Percentiles rank a stretch among this genome's conserved stretches.
These are phyloP conservation scores for Aspergillus ochraceoroseus DNA, from an alignment of 2,329 filamentous ascomycete genomes.

Conservation along the genomic window DNA sequence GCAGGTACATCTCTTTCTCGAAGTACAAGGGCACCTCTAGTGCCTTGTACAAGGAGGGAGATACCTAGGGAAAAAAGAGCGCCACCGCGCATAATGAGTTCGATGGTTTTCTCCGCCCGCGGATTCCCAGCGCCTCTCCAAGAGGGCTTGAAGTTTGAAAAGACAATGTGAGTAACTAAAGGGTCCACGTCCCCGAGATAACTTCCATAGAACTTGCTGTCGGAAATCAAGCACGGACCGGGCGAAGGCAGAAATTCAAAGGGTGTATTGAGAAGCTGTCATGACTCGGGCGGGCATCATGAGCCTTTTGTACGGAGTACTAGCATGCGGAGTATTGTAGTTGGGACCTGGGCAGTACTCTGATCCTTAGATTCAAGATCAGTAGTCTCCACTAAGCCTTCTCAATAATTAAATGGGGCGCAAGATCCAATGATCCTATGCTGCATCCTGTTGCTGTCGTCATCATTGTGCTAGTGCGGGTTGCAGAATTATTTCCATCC, in stretches of 20 bases:
- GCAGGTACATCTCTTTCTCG: conserved; percentile 37
- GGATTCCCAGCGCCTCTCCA: too few species aligned
- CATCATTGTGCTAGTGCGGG: conserved; percentile 7
- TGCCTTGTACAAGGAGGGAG: conserved; percentile 17
- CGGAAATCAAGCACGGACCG: too few species aligned
- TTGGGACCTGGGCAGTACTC: too few species aligned
- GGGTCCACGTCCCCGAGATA: too few species aligned
- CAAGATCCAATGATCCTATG: conserved; percentile 3
- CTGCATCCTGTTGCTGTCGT: conserved; percentile 10
- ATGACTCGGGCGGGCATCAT: conserved; percentile 2
- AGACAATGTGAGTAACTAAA: too few species aligned
- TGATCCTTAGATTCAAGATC: not conserved
- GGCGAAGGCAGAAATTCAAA: too few species aligned
- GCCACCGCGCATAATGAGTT: conserved; percentile 8
- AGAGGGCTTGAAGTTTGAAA: too few species aligned
- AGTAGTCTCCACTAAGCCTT: not conserved
- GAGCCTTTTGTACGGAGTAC: conserved; percentile 8
- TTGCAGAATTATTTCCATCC: not conserved
- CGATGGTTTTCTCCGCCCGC: too few species aligned
- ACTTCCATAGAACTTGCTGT: too few species aligned
- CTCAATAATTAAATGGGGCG: not conserved
- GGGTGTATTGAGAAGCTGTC: too few species aligned
- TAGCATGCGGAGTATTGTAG: too few species aligned
- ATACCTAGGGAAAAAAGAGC: conserved; percentile 14
- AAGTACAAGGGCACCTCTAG: conserved; percentile 27